Percentiles rank a stretch among this genome's conserved stretches.
Conservation (phyloP, 208 protist genomes). For the Crithidia thermophila region DNA sequence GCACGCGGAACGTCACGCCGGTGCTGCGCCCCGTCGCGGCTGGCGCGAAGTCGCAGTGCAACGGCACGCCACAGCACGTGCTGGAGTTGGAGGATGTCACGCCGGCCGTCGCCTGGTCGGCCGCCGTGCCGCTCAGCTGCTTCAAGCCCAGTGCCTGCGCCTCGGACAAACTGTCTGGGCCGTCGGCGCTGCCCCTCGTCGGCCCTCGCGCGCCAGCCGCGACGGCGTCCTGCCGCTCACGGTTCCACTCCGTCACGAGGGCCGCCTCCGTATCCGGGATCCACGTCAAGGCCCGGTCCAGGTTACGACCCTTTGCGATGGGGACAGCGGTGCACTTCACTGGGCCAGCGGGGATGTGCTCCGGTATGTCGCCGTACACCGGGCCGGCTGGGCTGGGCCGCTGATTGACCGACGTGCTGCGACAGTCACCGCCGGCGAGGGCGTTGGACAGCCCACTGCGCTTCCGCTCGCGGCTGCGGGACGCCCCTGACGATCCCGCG, state of each 20-base stretch:
- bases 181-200: neutral
- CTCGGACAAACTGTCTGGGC: no score
- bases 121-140: neutral
- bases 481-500: neutral
- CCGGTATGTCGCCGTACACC: neutral
- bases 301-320: neutral
- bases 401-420: neutral
- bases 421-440: slow-evolving; percentile 21
- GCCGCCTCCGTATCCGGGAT: slow-evolving; percentile 37
- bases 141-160: neutral
- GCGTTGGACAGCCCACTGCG: slow-evolving; percentile 25
- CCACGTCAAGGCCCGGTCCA: slow-evolving; percentile 32
- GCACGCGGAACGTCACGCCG: slow-evolving; percentile 30
- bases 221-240: slow-evolving; percentile 2
- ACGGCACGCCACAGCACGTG: neutral
- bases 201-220: neutral
- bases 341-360: slow-evolving; percentile 22
- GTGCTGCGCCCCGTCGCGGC: slow-evolving; percentile 43
- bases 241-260: slow-evolving; percentile 36
- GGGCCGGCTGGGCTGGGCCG: neutral
- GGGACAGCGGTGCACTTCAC: slow-evolving; percentile 22
- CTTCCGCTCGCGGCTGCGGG: slow-evolving; percentile 21
- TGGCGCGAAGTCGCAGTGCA: slow-evolving; percentile 30
- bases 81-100: slow-evolving; percentile 1
- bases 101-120: neutral